phyloP scores from a whole-genome alignment of 2,329 filamentous ascomycete species.

The Thelonectria blattea region DNA sequence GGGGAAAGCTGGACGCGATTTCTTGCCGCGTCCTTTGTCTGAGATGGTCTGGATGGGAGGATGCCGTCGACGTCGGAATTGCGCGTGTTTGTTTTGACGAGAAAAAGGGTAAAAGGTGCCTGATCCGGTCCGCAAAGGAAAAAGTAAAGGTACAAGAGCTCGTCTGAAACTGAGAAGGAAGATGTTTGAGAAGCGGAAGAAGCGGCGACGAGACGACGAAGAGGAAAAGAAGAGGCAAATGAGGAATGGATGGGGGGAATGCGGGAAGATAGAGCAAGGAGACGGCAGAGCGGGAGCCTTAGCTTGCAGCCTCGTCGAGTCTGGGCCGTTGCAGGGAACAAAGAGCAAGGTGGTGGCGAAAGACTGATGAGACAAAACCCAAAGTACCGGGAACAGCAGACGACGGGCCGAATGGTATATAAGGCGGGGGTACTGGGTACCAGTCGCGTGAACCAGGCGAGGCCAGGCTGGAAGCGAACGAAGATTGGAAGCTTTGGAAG shows the following conservation, averaged over 20 bases:
- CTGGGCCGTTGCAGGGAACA: not conserved
- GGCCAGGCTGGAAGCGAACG: not conserved
- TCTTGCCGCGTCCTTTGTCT: conserved; percentile 9
- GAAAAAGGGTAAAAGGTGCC: not conserved
- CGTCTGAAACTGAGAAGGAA: not conserved
- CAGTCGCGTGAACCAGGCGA: not conserved
- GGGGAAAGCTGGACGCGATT: conserved; percentile 11
- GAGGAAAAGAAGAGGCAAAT: not conserved
- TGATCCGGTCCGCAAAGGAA: not conserved
- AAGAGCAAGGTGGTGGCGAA: not conserved
- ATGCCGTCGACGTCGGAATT: not conserved
- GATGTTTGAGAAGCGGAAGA: not conserved
- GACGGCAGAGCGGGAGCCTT: not conserved
- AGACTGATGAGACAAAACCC: not conserved
- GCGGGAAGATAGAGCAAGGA: not conserved
- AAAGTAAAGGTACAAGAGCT: not conserved
- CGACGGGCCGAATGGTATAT: not conserved
- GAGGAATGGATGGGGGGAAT: not conserved
- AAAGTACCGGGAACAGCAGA: not conserved
- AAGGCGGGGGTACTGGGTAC: not conserved
- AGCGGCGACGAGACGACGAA: not conserved
- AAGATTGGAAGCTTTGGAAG: not conserved
- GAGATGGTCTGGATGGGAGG: not conserved
- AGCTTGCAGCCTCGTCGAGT: not conserved
- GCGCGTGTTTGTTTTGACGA: not conserved